phyloP scores from a whole-genome alignment of 148 eudicot species.

The Vaccinium corymbosum region DNA sequence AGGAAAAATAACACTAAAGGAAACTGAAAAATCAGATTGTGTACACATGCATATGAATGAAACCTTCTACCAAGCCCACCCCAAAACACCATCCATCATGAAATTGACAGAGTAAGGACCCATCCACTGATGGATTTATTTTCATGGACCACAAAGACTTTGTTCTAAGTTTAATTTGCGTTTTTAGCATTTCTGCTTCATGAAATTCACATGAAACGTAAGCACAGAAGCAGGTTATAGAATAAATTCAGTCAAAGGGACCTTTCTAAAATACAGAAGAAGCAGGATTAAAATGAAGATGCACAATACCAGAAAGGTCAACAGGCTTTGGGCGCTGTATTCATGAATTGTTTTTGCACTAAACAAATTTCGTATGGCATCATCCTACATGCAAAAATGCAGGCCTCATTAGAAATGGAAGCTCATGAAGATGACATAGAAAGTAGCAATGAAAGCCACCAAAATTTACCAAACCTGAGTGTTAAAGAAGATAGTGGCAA shows the following conservation, averaged over 20 bases:
- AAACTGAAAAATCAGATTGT: neutral
- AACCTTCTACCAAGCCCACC: neutral
- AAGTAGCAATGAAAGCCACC: constrained; percentile 7
- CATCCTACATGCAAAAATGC: constrained; percentile 64
- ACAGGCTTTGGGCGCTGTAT: constrained; percentile 87
- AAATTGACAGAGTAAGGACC: neutral
- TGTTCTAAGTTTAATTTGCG: neutral
- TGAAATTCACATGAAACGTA: neutral
- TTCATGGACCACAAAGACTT: neutral
- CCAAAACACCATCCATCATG: neutral
- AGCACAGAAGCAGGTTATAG: neutral
- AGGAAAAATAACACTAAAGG: neutral
- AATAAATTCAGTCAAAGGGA: neutral
- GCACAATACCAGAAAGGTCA: constrained; percentile 79
- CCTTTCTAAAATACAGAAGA: neutral
- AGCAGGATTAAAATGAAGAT: constrained; percentile 4
- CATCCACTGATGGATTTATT: neutral
- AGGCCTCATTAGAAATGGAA: constrained; percentile 15
- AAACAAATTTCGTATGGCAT: constrained; percentile 94
- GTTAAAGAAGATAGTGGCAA: constrained; percentile 97
- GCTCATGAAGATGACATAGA: neutral
- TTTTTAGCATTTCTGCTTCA: neutral
- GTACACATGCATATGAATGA: neutral
- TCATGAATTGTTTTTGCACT: constrained; percentile 98
- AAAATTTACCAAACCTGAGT: constrained; percentile 63